These are phyloP conservation scores for Chytriomyces sp. DNA, from an alignment of 192 early-diverging fungal genomes.

Conservation along the genomic window DNA sequence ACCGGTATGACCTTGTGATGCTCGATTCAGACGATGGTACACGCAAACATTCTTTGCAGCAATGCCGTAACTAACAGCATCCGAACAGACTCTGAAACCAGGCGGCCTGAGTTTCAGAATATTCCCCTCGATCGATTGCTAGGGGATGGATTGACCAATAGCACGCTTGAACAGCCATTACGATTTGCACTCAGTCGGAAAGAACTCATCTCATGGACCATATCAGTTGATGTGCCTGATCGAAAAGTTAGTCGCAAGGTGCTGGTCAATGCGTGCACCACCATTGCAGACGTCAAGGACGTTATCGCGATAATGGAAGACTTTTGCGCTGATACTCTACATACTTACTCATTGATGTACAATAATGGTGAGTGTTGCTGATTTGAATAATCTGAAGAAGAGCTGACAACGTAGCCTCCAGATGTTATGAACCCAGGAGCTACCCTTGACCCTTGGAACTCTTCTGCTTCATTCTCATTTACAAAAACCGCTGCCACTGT, in stretches of 20 bases:
- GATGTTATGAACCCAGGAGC: not conserved
- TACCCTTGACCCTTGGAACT: not conserved
- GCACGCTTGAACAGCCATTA: not conserved
- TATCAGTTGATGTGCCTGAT: not conserved
- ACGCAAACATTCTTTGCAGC: not conserved
- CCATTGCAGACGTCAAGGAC: not conserved
- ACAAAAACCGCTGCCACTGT: not conserved
- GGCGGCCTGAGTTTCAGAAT: too few species aligned
- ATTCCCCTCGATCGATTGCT: too few species aligned
- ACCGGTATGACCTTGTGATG: conserved; percentile 8
- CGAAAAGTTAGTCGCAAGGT: not conserved
- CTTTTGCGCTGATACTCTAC: not conserved
- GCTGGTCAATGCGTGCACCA: not conserved
- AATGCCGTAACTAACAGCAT: too few species aligned
- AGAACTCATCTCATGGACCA: conserved; percentile 11
- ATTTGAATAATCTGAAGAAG: not conserved
- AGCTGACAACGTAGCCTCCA: not conserved
- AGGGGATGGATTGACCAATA: too few species aligned
- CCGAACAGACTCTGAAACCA: too few species aligned
- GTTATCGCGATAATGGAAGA: conserved; percentile 12
- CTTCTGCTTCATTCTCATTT: not conserved
- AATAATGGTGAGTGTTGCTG: not conserved
- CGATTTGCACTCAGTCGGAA: conserved; percentile 4
- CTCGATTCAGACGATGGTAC: conserved; percentile 3
- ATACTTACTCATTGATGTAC: not conserved